These are phyloP conservation scores for Suhomyces bokatorum DNA, from an alignment of 1,139 yeast genomes.

Conservation along the genomic window DNA sequence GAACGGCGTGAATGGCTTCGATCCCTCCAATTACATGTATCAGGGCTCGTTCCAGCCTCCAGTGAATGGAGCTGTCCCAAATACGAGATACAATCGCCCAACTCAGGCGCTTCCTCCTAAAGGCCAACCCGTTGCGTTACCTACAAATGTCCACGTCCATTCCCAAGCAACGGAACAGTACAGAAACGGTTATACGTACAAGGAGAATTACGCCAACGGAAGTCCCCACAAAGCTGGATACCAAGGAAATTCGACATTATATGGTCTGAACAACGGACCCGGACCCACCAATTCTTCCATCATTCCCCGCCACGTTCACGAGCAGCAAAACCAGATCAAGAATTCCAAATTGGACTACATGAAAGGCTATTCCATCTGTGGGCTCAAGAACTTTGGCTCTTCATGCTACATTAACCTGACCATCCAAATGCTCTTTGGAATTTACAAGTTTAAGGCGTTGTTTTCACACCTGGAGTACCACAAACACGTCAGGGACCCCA, in stretches of 20 bases:
- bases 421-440: constrained; percentile 63
- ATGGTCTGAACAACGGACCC: constrained; percentile 1
- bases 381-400: constrained; percentile 66
- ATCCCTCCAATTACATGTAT: background rate
- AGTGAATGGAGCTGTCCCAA: background rate
- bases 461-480: constrained; percentile 46
- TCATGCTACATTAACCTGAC: constrained; percentile 75
- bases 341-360: constrained; percentile 38
- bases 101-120: constrained; percentile 12
- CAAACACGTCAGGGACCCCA: constrained; percentile 38
- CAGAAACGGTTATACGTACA: background rate
- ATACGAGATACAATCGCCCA: constrained; percentile 12
- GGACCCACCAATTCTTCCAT: constrained; percentile 17
- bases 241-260: constrained; percentile 1
- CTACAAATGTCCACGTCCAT: constrained; percentile 11
- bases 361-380: constrained; percentile 56
- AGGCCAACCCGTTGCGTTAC: constrained; percentile 12
- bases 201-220: constrained; percentile 1
- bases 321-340: constrained; percentile 17
- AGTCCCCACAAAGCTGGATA: background rate
- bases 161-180: constrained; percentile 2
- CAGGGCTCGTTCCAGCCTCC: background rate
- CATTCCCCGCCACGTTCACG: constrained; percentile 19
- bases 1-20: background rate
- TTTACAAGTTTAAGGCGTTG: constrained; percentile 40